Evolutionary conservation across 2,329 filamentous ascomycete genomes (phyloP).

Genomic region (Stagonosporopsis cucurbitacearum): DNA sequence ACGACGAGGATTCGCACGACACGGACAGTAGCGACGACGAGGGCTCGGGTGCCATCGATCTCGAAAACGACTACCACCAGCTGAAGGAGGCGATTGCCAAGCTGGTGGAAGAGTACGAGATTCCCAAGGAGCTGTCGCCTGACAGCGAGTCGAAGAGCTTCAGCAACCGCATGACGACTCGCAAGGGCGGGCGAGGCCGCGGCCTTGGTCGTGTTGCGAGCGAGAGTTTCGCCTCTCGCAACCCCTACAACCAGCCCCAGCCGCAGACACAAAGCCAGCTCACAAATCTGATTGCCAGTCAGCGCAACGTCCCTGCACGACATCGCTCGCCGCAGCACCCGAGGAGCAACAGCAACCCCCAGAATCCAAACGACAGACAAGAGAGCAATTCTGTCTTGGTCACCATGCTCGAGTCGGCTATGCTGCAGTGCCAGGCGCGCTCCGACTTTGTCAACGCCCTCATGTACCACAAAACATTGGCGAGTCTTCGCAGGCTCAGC

Average conservation of each 20-base stretch:
- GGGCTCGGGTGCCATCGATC: conserved; percentile 58
- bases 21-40: conserved; percentile 58
- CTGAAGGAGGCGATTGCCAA: conserved; percentile 81
- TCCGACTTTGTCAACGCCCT: conserved; percentile 86
- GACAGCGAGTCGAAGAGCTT: conserved; percentile 68
- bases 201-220: conserved; percentile 35
- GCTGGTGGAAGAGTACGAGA: conserved; percentile 82
- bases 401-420: conserved; percentile 77
- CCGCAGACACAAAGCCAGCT: conserved; percentile 45
- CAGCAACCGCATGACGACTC: conserved; percentile 70
- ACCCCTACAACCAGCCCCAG: conserved; percentile 50
- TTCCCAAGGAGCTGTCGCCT: conserved; percentile 70
- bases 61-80: conserved; percentile 81
- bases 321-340: conserved; percentile 47
- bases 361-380: conserved; percentile 35
- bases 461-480: conserved; percentile 82
- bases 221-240: conserved; percentile 58
- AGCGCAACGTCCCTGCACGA: conserved; percentile 42
- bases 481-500: conserved; percentile 70
- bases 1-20: conserved; percentile 65
- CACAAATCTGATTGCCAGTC: conserved; percentile 48
- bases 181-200: conserved; percentile 42
- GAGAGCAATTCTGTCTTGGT: conserved; percentile 63
- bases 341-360: conserved; percentile 52
- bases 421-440: conserved; percentile 75